Base-by-base conservation (phyloP, 257 asterid genomes). In the Solanum piurae region DNA sequence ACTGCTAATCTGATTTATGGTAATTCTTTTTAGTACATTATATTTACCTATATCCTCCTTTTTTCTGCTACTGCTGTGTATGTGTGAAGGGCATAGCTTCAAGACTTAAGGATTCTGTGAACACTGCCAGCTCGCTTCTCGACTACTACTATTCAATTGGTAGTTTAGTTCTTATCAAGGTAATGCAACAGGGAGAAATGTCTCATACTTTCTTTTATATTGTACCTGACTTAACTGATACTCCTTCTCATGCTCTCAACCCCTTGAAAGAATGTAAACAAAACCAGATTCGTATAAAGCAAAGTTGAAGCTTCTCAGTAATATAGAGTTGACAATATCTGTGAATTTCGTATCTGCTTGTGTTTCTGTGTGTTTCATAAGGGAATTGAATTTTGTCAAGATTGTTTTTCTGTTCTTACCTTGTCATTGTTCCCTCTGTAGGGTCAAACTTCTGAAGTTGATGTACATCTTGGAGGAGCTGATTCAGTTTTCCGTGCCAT, bases 141-240 rank as follows among this genome's bases (percentile, higher is more conserved):
- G 99, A 95, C 86, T 95, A 93, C 92, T 91, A 97, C 92, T 89
- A 97, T 87, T 89, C 98, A 7, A 62, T 95, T 7, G 94, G 98
- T 90, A 92, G 99, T 90, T 88, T 97, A 88, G 88, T 89, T 76
- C 94, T 92, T 88, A 82, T 96, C 86, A 93, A 94, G 99, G 99
- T 97, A 91, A 87, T 60, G 9, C 37, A 14, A 44, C 25, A 23
- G 37, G 42, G 87, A 46, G 18, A 29, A 46, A 29, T 46, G 85
- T 80, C 40, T 80, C 68, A 46, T 46, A 80, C 27, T 80, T 80
- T 80, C 40, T 14, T 77, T 44, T 42, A 44, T 80, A 16, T 46
- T 80, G n/a, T 25, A 27, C 68, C 27, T 27, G 38, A 25, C 37
- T 27, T 25, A 77, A 42, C 37, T 25, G 37, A 42, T 42, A 42